Base-by-base conservation (phyloP, 108 stramenopile species). In the Hondaea fermentalgiana region DNA sequence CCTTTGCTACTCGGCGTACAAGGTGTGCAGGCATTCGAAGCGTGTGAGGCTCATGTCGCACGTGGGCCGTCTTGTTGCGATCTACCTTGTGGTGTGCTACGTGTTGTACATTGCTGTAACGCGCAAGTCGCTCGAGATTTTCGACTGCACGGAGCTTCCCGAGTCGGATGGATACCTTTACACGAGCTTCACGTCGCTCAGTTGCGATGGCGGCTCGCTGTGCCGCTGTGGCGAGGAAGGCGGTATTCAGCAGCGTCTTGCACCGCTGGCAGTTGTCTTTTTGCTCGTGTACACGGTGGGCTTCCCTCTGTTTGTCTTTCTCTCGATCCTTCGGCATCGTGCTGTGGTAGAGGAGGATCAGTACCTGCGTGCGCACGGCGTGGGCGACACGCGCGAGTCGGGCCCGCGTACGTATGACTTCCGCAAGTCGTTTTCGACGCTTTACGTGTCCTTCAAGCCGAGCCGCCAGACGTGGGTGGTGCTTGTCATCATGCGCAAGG, bases 371-470 rank as follows among this genome's bases (percentile, higher is more conserved):
- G 91, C 89, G 5, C 43, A n/a, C 19, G 87, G 89, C 28, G 87
- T 88, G 21, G 87, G 59, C 72, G 87, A 89, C 35, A 49, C 59
- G n/a, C 49, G 59, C 5, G 55, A 58, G 60, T 89, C 88, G 28
- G 60, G 72, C 19, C 47, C 53, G 5, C 47, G 89, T 16, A 59
- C 58, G 47, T 90, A 71, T 12, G 72, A 59, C 49, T 60, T 91
- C 60, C 87, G 91, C 44, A 88, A 87, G 87, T 49, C 44, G 49
- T 90, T 60, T 45, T 87, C 87, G 69, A 69, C 58, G 44, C 60
- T 92, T 4, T 92, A 90, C 88, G 45, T 60, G 3, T 59, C 87
- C 64, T 92, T 90, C 83, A 90, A 89, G 71, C 91, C 91, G 44
- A 44, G 57, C 58, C 49, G 69, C 5, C 76, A 43, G 53, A 90